Evolutionary conservation across 148 eudicot genomes (phyloP).

Genomic region (Camellia granthamiana): DNA sequence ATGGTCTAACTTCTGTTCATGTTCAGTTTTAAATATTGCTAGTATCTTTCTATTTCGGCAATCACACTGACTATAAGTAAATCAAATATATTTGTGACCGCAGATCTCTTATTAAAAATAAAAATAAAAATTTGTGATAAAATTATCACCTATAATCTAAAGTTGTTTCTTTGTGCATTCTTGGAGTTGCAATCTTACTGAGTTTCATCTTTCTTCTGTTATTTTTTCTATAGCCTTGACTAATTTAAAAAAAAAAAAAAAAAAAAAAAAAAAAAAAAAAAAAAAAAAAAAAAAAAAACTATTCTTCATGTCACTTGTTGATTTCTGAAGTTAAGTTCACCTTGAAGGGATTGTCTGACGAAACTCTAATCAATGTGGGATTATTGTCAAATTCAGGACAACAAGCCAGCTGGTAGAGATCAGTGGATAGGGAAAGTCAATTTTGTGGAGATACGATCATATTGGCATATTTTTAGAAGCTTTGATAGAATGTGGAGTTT

Average conservation of each 20-base stretch:
- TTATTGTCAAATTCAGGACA: slow-evolving; percentile 46
- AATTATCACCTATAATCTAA: neutral
- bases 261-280: neutral
- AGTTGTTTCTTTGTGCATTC: no score
- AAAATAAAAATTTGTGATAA: no score
- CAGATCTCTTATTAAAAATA: no score
- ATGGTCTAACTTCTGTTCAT: no score
- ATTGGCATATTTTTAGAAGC: slow-evolving; percentile 96
- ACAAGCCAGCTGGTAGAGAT: slow-evolving; percentile 45
- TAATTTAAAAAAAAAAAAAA: neutral
- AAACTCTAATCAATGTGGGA: neutral
- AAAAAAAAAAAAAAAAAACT: neutral
- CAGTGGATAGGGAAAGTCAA: slow-evolving; percentile 95
- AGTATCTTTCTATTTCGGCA: neutral
- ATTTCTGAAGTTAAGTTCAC: no score
- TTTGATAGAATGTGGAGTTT: slow-evolving; percentile 99
- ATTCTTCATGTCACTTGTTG: neutral
- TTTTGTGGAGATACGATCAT: slow-evolving; percentile 94
- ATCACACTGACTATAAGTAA: neutral
- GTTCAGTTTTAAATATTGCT: no score
- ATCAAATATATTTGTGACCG: neutral
- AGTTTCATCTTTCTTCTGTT: neutral
- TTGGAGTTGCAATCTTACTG: neutral
- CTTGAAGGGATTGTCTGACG: neutral
- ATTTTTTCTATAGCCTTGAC: neutral